Evolutionary conservation across 2,329 filamentous ascomycete genomes (phyloP).

Genomic region (Coniochaeta sp.): DNA sequence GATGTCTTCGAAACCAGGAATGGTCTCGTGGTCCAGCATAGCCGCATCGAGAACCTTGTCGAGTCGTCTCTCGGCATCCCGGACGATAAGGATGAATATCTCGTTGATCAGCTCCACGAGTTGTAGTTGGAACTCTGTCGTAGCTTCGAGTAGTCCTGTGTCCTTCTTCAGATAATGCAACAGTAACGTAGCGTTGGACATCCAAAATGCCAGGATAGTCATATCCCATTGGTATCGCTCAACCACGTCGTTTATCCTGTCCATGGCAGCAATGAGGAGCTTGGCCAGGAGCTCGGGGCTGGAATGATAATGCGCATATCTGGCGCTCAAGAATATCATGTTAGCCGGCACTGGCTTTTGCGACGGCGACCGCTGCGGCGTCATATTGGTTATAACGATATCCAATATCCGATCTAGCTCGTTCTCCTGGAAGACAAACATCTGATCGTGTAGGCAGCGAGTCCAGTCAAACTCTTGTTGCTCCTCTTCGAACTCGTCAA

Average conservation of each 20-base stretch:
- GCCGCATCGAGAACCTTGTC: slow-evolving; percentile 91
- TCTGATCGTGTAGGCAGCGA: slow-evolving; percentile 90
- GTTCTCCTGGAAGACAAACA: slow-evolving; percentile 98
- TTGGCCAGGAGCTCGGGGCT: slow-evolving; percentile 76
- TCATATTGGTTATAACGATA: slow-evolving; percentile 97
- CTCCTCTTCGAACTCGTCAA: slow-evolving; percentile 80
- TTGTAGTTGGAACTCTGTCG: slow-evolving; percentile 83
- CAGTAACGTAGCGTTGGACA: slow-evolving; percentile 92
- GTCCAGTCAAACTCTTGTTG: slow-evolving; percentile 95
- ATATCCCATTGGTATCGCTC: slow-evolving; percentile 97
- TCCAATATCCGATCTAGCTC: slow-evolving; percentile 88
- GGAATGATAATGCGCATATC: slow-evolving; percentile 95
- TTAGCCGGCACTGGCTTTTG: slow-evolving; percentile 98
- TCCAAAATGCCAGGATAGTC: slow-evolving; percentile 98
- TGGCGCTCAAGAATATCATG: slow-evolving; percentile 88
- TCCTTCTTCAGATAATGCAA: slow-evolving; percentile 97
- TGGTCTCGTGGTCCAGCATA: slow-evolving; percentile 97
- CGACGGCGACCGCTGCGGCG: slow-evolving; percentile 86
- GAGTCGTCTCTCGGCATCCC: slow-evolving; percentile 89
- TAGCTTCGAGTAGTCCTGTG: slow-evolving; percentile 68
- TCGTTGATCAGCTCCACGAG: slow-evolving; percentile 94
- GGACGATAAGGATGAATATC: slow-evolving; percentile 95
- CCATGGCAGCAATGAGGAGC: slow-evolving; percentile 78
- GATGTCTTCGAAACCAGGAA: slow-evolving; percentile 93
- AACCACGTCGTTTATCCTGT: slow-evolving; percentile 96